These are phyloP conservation scores for Nannochloropsis salina DNA, from an alignment of 108 stramenopile genomes.

Conservation along the genomic window DNA sequence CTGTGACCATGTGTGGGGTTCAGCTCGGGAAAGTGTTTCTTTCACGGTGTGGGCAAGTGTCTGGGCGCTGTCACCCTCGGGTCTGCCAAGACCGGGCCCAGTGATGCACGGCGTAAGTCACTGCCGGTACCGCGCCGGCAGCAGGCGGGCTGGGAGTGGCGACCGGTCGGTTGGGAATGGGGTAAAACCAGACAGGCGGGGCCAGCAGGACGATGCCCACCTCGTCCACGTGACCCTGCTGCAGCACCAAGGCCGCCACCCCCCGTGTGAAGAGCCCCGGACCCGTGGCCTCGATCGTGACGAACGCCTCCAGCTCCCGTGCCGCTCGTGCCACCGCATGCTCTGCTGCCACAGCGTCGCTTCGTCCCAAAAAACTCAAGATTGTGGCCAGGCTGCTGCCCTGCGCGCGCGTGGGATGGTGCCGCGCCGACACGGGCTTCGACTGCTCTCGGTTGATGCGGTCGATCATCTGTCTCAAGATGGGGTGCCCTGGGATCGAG, in stretches of 20 bases:
- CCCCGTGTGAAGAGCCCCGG: neutral
- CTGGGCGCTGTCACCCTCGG: neutral
- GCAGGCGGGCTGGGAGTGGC: neutral
- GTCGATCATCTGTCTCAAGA: neutral
- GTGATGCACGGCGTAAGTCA: neutral
- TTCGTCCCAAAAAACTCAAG: neutral
- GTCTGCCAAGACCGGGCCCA: neutral
- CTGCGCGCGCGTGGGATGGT: neutral
- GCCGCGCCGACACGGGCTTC: neutral
- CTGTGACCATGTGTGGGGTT: too few species aligned
- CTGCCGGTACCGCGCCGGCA: neutral
- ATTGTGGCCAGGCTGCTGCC: neutral
- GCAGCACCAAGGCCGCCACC: neutral
- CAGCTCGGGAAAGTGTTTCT: too few species aligned
- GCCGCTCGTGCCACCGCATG: neutral
- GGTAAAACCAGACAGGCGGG: constrained; percentile 1
- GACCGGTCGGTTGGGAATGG: neutral
- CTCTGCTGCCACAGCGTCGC: neutral
- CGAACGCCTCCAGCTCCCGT: neutral
- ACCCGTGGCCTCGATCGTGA: neutral
- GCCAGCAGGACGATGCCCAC: neutral
- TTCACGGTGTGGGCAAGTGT: too few species aligned
- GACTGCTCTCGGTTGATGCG: neutral
- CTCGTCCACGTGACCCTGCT: neutral
- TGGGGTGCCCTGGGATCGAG: neutral